Conservation (phyloP, 2,329 filamentous ascomycete genomes). For the Massarina eburnea region DNA sequence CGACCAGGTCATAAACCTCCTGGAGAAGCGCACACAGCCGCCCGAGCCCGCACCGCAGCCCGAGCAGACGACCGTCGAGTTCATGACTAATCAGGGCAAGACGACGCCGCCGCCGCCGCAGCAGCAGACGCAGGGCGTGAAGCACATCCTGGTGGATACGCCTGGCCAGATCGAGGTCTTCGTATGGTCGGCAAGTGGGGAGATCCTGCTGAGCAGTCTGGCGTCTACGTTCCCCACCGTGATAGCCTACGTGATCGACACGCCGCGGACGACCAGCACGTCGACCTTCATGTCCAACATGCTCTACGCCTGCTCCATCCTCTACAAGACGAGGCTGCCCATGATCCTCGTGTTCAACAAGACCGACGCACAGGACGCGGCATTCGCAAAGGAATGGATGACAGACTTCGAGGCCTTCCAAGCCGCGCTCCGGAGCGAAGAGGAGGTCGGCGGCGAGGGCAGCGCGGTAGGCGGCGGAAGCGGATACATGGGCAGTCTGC, state of each 20-base stretch:
- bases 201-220: constrained; percentile 88
- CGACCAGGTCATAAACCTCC: constrained; percentile 84
- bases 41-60: constrained; percentile 32
- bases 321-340: constrained; percentile 97
- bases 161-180: constrained; percentile 99
- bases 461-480: constrained; percentile 64
- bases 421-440: constrained; percentile 76
- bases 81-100: constrained; percentile 39
- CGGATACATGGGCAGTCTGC: constrained; percentile 92
- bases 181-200: constrained; percentile 95
- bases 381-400: constrained; percentile 98
- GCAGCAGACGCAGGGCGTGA: constrained; percentile 61
- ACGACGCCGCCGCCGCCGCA: constrained; percentile 36
- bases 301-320: constrained; percentile 97
- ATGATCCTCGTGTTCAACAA: constrained; percentile 99
- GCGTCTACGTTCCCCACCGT: constrained; percentile 95
- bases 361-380: constrained; percentile 88
- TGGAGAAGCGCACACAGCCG: constrained; percentile 82
- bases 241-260: constrained; percentile 97
- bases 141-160: constrained; percentile 90
- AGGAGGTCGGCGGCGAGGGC: constrained; percentile 75
- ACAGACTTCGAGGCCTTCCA: constrained; percentile 98
- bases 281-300: constrained; percentile 99
- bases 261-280: constrained; percentile 86
- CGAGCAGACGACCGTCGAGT: constrained; percentile 38